Percentiles rank a stretch among this genome's conserved stretches.
phyloP scores from a whole-genome alignment of 2,329 filamentous ascomycete genomes.

The Scedosporium aurantiacum region DNA sequence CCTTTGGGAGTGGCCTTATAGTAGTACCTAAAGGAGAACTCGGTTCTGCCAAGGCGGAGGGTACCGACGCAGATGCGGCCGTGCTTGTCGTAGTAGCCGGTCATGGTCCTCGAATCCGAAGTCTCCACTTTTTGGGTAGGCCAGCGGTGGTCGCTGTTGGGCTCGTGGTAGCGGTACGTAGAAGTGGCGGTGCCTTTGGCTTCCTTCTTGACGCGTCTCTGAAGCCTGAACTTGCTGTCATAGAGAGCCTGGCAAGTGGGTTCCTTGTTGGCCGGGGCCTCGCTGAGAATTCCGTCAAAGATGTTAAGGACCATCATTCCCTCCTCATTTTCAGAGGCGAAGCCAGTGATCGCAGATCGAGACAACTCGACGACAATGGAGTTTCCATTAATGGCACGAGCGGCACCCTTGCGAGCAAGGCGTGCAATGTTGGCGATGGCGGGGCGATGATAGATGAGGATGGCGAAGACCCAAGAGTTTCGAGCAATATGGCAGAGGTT shows the following conservation, averaged over 20 bases:
- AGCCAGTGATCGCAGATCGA: constrained; percentile 21
- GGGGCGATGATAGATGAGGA: constrained; percentile 22
- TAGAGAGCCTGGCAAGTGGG: constrained; percentile 18
- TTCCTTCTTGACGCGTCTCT: constrained; percentile 13
- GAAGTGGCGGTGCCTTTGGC: constrained; percentile 9
- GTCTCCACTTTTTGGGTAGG: constrained; percentile 17
- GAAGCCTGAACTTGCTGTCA: constrained; percentile 17
- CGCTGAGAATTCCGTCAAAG: constrained; percentile 16
- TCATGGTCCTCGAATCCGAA: constrained; percentile 12
- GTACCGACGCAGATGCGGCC: constrained; percentile 21
- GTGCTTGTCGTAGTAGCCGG: constrained; percentile 22
- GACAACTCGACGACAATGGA: constrained; percentile 19
- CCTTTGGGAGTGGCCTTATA: constrained; percentile 22
- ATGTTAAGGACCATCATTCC: constrained; percentile 17
- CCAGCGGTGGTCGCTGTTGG: constrained; percentile 11
- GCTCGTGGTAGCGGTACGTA: constrained; percentile 17
- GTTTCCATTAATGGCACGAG: constrained; percentile 17
- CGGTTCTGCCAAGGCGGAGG: constrained; percentile 15
- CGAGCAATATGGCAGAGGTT: constrained; percentile 19
- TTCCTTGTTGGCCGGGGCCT: constrained; percentile 12
- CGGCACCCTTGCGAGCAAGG: constrained; percentile 20
- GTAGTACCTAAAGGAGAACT: constrained; percentile 23
- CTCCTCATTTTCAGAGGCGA: constrained; percentile 16
- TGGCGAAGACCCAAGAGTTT: constrained; percentile 20
- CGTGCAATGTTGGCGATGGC: constrained; percentile 20